phyloP scores from a whole-genome alignment of 345 rosid genomes.

The Turnera subulata region DNA sequence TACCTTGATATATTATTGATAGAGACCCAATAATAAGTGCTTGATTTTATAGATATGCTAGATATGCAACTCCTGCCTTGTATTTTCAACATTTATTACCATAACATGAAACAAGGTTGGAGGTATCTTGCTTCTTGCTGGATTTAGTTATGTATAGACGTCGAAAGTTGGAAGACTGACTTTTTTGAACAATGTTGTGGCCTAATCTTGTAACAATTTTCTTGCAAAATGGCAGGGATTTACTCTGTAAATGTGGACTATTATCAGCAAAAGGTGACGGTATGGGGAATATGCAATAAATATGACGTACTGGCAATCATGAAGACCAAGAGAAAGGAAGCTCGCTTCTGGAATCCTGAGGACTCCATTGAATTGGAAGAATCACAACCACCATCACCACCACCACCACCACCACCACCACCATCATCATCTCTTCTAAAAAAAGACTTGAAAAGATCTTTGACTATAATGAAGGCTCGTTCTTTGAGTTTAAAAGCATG shows the following conservation, averaged over 20 bases:
- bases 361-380: conserved; percentile 35
- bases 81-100: too few relatives aligned
- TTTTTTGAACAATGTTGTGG: too few relatives aligned
- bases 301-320: conserved; percentile 51
- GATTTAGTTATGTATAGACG: too few relatives aligned
- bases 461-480: conserved; percentile 38
- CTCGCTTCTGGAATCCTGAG: conserved; percentile 68
- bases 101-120: too few relatives aligned
- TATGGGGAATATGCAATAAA: conserved; percentile 93
- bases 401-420: conserved; percentile 17
- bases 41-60: too few relatives aligned
- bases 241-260: conserved; percentile 69
- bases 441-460: conserved; percentile 6
- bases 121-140: too few relatives aligned
- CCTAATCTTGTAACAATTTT: too few relatives aligned
- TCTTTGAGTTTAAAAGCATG: conserved; percentile 61
- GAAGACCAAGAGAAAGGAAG: conserved; percentile 67
- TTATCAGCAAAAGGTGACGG: conserved; percentile 68
- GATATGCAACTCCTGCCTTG: too few relatives aligned
- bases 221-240: conserved; percentile 50
- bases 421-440: too few relatives aligned
- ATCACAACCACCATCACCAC: conserved; percentile 6
- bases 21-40: too few relatives aligned
- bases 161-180: too few relatives aligned
- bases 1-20: too few relatives aligned